Evolutionary conservation across 2,329 filamentous ascomycete genomes (phyloP), one percentile per base, ranked within the genome.

Genomic region (Emergomyces pasteurianus): DNA sequence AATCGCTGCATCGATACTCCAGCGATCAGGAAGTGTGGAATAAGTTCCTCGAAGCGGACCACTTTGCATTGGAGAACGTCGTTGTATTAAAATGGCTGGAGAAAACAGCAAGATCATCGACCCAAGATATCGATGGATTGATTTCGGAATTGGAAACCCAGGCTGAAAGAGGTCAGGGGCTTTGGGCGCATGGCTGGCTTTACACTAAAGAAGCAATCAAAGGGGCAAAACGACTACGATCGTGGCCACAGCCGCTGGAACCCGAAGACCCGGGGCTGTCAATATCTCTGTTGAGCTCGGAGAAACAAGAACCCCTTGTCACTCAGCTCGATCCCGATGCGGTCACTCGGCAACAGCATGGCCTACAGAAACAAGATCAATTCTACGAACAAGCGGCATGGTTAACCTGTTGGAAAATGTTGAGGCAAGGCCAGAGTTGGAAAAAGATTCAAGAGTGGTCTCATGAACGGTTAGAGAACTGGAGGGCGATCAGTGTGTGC

Each of bases 321-420:
- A 95, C 90, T 0, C 90, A 96, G 67, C 80, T 99, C 40, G 94
- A 99, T 68, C 94, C 94, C 0, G 94, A 99, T 77, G 90, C 91
- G 6, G 80, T 86, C n/a, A 86, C 85, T 43, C 84, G 94, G 63
- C 92, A 97, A 73, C 91, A 97, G 73, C 84, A 89, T 59, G 84
- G 81, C 57, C 78, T 97, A 47, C 88, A 95, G 70, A 83, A 86
- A 28, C 85, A 92, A 67, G 94, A 99, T 70, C 86, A 90, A 65
- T 92, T 86, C 68, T 94, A 92, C 64, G 94, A 99, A 76, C 84
- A 87, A 59, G 88, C 91, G 2, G 89, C 95, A 54, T 97, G 94
- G 92, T 81, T 92, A 63, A 88, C 89, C n/a, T 94, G 90, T 74
- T 97, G 91, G 78, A 90, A 96, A 72, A 89, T 96, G 79, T 79